phyloP scores from a whole-genome alignment of 2,329 filamentous ascomycete genomes.

The Xylariaceae sp. region DNA sequence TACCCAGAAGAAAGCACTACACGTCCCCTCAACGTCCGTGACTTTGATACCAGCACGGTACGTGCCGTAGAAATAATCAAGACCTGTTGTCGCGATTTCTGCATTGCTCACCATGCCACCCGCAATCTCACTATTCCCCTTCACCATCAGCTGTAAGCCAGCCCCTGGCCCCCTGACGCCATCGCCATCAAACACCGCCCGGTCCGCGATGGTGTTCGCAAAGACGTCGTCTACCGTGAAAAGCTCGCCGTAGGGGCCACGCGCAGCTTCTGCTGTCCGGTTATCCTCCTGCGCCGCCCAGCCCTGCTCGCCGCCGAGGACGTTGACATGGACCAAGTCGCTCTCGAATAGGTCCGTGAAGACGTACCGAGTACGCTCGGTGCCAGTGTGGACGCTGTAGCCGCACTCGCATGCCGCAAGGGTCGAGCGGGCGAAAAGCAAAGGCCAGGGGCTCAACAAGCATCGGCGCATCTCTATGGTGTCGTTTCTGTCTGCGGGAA shows the following conservation, averaged over 20 bases:
- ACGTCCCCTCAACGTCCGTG: conserved; percentile 60
- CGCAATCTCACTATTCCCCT: conserved; percentile 30
- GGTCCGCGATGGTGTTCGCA: conserved; percentile 42
- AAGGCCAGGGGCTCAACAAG: too few species aligned
- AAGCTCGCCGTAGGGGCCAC: conserved; percentile 63
- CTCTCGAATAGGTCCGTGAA: conserved; percentile 70
- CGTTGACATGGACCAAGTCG: conserved; percentile 59
- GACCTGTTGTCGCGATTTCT: conserved; percentile 58
- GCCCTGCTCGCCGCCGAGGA: conserved; percentile 27
- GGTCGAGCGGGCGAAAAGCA: conserved; percentile 14
- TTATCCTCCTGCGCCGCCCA: conserved; percentile 69
- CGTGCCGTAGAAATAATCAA: conserved; percentile 65
- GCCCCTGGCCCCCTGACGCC: conserved; percentile 33
- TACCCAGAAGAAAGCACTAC: conserved; percentile 77
- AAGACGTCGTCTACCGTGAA: conserved; percentile 55
- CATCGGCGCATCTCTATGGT: too few species aligned
- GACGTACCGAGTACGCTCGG: conserved; percentile 35
- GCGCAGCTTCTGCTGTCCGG: conserved; percentile 50
- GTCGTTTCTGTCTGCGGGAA: too few species aligned
- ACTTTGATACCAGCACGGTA: conserved; percentile 66
- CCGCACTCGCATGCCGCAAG: conserved; percentile 65
- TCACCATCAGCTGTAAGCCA: conserved; percentile 55
- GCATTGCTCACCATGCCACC: conserved; percentile 55
- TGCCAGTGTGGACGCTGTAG: conserved; percentile 53
- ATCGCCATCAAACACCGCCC: conserved; percentile 38